A percentile compares a stretch with the other conserved stretches of the same genome.
phyloP scores from a whole-genome alignment of 2,329 filamentous ascomycete species.

The Elsinoe australis region DNA sequence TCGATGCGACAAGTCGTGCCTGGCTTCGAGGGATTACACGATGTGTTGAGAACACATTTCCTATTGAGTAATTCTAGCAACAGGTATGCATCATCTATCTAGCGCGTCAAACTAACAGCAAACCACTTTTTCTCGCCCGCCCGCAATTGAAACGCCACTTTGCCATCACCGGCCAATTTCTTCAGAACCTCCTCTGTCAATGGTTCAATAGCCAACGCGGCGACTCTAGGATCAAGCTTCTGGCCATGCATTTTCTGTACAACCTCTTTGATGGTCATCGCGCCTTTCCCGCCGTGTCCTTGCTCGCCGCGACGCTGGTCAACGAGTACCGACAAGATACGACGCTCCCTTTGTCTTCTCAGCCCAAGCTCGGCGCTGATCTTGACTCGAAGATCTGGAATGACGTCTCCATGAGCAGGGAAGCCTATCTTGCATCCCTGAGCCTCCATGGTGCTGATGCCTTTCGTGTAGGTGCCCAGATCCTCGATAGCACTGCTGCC shows the following conservation, averaged over 20 bases:
- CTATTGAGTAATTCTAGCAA: too few species aligned
- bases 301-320: background rate
- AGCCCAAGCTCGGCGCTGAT: constrained; percentile 33
- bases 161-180: constrained; percentile 46
- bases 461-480: constrained; percentile 33
- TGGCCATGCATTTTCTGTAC: background rate
- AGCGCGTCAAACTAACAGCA: constrained; percentile 12
- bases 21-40: too few species aligned
- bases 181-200: constrained; percentile 54
- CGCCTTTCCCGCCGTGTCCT: too few species aligned
- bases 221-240: background rate
- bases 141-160: constrained; percentile 27
- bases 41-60: too few species aligned
- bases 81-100: background rate
- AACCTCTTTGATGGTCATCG: background rate
- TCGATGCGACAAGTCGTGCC: too few species aligned
- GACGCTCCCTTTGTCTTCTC: constrained; percentile 37
- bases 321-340: constrained; percentile 30
- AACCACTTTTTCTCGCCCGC: constrained; percentile 26
- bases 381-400: constrained; percentile 34
- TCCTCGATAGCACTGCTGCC: constrained; percentile 37
- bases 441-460: constrained; percentile 30
- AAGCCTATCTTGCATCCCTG: constrained; percentile 37
- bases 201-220: constrained; percentile 59
- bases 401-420: constrained; percentile 39